Evolutionary conservation across 164 flowering plant genomes (phyloP), one percentile per base, ranked within the genome.

Genomic region (Vitis amurensis): DNA sequence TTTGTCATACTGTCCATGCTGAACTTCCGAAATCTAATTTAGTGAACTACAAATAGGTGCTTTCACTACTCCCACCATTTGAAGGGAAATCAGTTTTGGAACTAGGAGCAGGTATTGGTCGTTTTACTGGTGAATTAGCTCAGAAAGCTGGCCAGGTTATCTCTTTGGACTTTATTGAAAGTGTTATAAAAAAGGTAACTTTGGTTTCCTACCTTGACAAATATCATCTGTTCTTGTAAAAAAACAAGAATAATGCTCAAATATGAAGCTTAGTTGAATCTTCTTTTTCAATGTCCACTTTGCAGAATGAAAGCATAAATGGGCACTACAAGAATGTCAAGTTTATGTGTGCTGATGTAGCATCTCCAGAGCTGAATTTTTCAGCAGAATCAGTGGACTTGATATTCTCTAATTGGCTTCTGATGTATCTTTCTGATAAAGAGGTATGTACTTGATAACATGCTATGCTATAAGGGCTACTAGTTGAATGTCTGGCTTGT

Each of bases 71-170:
- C 47, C 98, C 99, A 69, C 81, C 90, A 50, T 85, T 77, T 73
- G 88, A 86, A 68, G 97, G 95, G 49, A 93, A 93, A 79, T 71
- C 87, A 47, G 84, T 96, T 29, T 62, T 96, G 78, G 98, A 91
- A 75, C 86, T 93, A 53, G 99, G 99, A 58, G 97, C 97, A 12
- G 99, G 98, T 48, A 90, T 90, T 76, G 98, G 98, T 78, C 93
- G 97, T 68, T 93, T 96, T 79, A 96, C 98, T 53, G 90, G 95
- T 16, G 98, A 96, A 72, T 72, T 96, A 66, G 98, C 95, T 11
- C 79, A 84, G 79, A 89, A 83, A 73, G 99, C 99, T 77, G 86
- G 79, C 53, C 80, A 89, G 27, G 83, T 96, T 70, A 27, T 89
- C 15, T 97, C 98, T 27, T 2, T 93, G 70, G 97, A 96, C 69